phyloP scores from a whole-genome alignment of 2,329 filamentous ascomycete species.

The Penicillium sp. region DNA sequence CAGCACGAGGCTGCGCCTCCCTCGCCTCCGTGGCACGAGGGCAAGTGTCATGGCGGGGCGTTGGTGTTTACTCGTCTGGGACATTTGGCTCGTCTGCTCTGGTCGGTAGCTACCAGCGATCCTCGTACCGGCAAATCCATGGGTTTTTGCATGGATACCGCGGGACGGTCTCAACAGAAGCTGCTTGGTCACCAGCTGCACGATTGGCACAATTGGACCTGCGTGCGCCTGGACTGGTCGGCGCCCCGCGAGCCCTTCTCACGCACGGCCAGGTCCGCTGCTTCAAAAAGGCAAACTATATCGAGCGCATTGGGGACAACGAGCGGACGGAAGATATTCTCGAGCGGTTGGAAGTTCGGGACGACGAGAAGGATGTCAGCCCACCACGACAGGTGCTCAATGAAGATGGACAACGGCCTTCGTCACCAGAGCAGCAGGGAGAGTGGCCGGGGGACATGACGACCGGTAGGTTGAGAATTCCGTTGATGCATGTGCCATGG shows the following conservation, averaged over 20 bases:
- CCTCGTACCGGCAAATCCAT: too few species aligned
- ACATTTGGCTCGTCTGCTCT: too few species aligned
- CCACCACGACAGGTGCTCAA: constrained; percentile 27
- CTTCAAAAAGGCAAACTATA: constrained; percentile 19
- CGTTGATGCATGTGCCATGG: background rate
- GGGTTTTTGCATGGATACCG: too few species aligned
- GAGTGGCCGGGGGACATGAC: constrained; percentile 52
- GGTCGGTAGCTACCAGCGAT: too few species aligned
- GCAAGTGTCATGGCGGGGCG: too few species aligned
- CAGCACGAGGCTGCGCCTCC: too few species aligned
- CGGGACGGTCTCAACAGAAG: too few species aligned
- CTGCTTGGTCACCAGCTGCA: constrained; percentile 1
- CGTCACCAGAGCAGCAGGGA: constrained; percentile 2
- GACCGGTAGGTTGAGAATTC: constrained; percentile 51
- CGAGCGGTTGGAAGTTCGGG: constrained; percentile 40
- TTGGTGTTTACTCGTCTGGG: too few species aligned
- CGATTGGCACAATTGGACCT: background rate
- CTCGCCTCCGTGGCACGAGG: too few species aligned
- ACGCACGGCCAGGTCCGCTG: constrained; percentile 9
- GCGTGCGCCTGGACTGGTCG: background rate
- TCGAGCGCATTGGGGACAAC: constrained; percentile 23
- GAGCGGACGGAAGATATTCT: constrained; percentile 36
- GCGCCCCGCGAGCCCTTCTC: too few species aligned
- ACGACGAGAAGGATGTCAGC: constrained; percentile 23
- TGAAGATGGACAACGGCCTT: constrained; percentile 28